Conservation (phyloP, 768 basidiomycete species). For the Punctularia strigosozonata region DNA sequence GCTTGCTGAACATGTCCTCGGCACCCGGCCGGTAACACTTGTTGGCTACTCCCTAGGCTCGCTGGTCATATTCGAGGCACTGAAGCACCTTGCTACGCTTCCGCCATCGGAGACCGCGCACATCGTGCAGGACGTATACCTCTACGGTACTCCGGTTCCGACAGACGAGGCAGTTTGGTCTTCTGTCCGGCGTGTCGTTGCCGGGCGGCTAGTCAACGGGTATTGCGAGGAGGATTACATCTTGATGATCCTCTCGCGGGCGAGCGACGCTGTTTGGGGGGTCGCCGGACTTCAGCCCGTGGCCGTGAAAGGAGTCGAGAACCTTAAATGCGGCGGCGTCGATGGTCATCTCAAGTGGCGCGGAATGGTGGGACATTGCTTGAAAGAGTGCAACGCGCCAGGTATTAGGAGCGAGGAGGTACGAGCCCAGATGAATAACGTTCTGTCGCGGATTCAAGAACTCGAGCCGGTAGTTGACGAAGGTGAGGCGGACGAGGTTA, state of each 20-base stretch:
- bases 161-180: constrained; percentile 31
- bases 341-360: constrained; percentile 41
- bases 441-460: too few relatives aligned
- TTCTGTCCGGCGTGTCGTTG: constrained; percentile 32
- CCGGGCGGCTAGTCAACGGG: constrained; percentile 43
- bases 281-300: constrained; percentile 40
- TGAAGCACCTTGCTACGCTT: constrained; percentile 33
- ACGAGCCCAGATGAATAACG: constrained; percentile 21
- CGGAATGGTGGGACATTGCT: constrained; percentile 32
- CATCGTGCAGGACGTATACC: constrained; percentile 41
- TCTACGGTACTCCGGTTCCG: constrained; percentile 39
- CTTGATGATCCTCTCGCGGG: constrained; percentile 37
- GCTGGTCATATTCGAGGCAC: constrained; percentile 44
- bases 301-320: constrained; percentile 39
- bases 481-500: too few relatives aligned
- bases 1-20: constrained; percentile 36
- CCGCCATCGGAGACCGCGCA: constrained; percentile 31
- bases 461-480: too few relatives aligned
- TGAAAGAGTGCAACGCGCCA: constrained; percentile 26
- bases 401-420: constrained; percentile 27
- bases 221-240: constrained; percentile 42
- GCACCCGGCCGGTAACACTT: constrained; percentile 40
- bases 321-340: constrained; percentile 33
- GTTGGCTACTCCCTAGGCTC: constrained; percentile 47
- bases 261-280: constrained; percentile 32